These are phyloP conservation scores for Sindora glabra DNA, from an alignment of 306 rosid genomes.

Conservation along the genomic window DNA sequence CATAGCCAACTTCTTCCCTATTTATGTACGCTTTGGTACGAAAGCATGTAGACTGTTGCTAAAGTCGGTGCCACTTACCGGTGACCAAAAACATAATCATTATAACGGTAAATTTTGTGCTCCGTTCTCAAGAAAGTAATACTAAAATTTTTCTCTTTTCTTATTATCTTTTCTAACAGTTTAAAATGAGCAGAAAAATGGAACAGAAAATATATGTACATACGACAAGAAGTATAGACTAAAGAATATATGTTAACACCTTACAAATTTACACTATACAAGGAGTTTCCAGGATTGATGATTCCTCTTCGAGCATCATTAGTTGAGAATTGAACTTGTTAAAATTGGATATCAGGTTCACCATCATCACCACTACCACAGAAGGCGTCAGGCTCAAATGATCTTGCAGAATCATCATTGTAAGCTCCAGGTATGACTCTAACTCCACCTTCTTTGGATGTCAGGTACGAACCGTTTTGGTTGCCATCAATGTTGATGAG, in stretches of 20 bases:
- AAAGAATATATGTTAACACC: background rate
- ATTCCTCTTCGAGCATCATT: background rate
- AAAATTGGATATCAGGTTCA: constrained; percentile 46
- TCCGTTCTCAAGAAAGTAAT: too few species aligned
- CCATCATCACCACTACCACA: constrained; percentile 38
- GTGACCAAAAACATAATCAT: too few species aligned
- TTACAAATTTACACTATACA: constrained; percentile 1
- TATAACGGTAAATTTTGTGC: too few species aligned
- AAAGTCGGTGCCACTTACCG: too few species aligned
- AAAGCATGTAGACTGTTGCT: too few species aligned
- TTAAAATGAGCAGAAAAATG: background rate
- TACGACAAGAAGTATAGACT: background rate
- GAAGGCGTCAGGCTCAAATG: constrained; percentile 95
- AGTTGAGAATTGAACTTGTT: background rate
- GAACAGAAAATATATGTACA: constrained; percentile 18
- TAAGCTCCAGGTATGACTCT: constrained; percentile 77
- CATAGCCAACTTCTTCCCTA: too few species aligned
- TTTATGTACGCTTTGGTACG: too few species aligned
- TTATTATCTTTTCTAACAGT: too few species aligned
- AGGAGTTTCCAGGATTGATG: background rate
- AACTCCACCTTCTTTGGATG: constrained; percentile 31
- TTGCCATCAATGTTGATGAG: constrained; percentile 52
- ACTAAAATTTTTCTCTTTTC: too few species aligned
- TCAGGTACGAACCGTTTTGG: constrained; percentile 18
- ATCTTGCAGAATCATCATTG: constrained; percentile 79